Base-by-base conservation (phyloP, 108 stramenopile genomes). In the Halocafeteria seosinensis region DNA sequence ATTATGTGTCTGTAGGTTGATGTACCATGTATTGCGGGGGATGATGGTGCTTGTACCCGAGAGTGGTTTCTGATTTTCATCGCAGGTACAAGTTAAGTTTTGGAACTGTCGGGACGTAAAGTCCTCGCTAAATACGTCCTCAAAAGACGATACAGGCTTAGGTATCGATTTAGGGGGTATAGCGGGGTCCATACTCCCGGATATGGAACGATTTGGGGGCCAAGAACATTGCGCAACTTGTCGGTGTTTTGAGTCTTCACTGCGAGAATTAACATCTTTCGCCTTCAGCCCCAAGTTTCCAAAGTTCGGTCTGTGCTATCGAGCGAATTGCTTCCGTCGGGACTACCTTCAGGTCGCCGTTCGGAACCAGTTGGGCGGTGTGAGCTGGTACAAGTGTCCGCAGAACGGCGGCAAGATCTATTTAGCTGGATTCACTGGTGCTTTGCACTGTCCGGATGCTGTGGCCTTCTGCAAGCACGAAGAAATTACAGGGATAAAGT, bases 261-360 rank as follows among this genome's bases (percentile, higher is more conserved):
- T 59, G 34, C 2, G 13, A 2, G 57, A 26, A 21, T 33, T 59
- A 11, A 24, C 57, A 33, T 3, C 6, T 11, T 11, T 11, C 27
- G n/a, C 12, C n/a, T 6, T 59, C 57, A 2, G 5, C 12, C 57
- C 57, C 57, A 21, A 1, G 21, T 6, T 6, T 35, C 2, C 12
- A 3, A 12, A 17, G 57, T 28, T 35, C 57, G 57, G 57, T 17
- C 57, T 59, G 12, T 59, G 57, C 57, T 59, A 59, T 35, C 12
- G 12, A 2, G 13, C 2, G 34, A 59, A 59, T 17, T 59, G 57
- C 57, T 59, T n/a, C 28, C 57, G 57, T 17, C 6, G 5, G 13
- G 57, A 59, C 57, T 59, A 59, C 25, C 57, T 59, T 11, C 57
- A 59, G 57, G 21, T 59, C 57, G 57, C 57, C 25, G 21, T 59